Base-by-base conservation (phyloP, 1,139 yeast species). In the Sugiyamaella novakii region DNA sequence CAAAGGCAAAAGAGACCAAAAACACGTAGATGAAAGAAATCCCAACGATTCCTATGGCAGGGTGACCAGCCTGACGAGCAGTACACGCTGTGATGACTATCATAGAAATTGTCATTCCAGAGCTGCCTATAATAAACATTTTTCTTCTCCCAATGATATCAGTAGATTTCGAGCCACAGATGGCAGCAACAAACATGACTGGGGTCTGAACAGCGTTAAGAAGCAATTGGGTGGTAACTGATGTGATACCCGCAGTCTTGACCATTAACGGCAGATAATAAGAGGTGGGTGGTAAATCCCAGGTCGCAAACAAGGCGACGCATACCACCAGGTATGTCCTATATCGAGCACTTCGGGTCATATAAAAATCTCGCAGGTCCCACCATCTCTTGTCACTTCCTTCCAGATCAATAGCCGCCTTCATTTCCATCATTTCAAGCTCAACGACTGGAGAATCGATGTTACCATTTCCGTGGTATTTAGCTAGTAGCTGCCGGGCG, bases 401-500 rank as follows among this genome's bases (percentile, higher is more conserved):
- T 33, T 52, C 52, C 15, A 46, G 17, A 27, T 40, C 40, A 34
- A 52, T 46, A 10, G 46, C 34, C 10, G 29, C 41, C 15, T 43
- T 38, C 39, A 51, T 51, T 30, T 51, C 54, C 8, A 27, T 42
- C 49, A 51, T 48, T 29, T 51, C 46, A 7, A 51, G 42, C 6
- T 27, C 33, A 19, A 51, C 54, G 4, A 51, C 22, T 5, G 52
- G 51, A 28, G 43, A 35, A 14, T 42, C 44, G 14, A 34, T 24
- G 17, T 51, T 43, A 1, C 54, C 54, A 10, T 42, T 41, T 5
- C 52, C 54, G 34, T 54, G 55, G 19, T 54, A 49, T 65, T 71
- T 80, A 34, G 73, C 70, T 50, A 91, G 68, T 3, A 89, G 94
- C 12, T 69, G 65, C 47, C 77, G 76, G 21, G 98, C 98, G 57